Evolutionary conservation across 768 basidiomycete genomes (phyloP).

Genomic region (Mycena vulgaris): DNA sequence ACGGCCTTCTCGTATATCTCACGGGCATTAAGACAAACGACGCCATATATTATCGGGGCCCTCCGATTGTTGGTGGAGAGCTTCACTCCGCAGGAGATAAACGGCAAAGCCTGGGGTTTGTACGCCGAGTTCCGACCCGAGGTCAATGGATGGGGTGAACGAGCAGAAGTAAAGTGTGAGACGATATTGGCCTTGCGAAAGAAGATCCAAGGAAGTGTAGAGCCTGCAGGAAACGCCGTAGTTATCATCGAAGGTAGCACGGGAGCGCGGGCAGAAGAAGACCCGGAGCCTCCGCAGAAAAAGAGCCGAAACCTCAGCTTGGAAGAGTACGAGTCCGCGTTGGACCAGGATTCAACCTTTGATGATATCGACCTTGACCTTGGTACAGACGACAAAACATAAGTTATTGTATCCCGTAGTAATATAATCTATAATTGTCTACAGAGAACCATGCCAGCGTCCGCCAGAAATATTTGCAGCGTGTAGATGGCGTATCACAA

Average conservation of each 20-base stretch:
- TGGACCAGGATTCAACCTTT: conserved; percentile 65
- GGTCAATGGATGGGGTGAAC: conserved; percentile 88
- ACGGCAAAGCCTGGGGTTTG: conserved; percentile 78
- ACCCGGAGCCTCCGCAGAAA: conserved; percentile 55
- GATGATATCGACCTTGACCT: conserved; percentile 61
- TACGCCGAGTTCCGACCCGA: conserved; percentile 92
- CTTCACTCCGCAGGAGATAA: conserved; percentile 72
- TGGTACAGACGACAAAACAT: conserved; percentile 30
- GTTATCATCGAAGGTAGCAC: conserved; percentile 39
- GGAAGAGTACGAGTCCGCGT: conserved; percentile 68
- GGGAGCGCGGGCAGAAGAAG: conserved; percentile 33
- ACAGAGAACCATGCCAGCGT: conserved; percentile 27
- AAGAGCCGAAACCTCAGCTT: conserved; percentile 55
- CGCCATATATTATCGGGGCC: conserved; percentile 84
- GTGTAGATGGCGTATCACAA: conserved; percentile 49
- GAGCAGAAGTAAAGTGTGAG: conserved; percentile 79
- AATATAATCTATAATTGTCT: conserved; percentile 36
- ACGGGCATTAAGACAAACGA: conserved; percentile 83
- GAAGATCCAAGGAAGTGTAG: conserved; percentile 33
- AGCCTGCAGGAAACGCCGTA: conserved; percentile 35
- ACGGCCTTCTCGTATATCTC: conserved; percentile 90
- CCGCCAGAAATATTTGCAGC: conserved; percentile 21
- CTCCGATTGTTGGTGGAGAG: conserved; percentile 77
- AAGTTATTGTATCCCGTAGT: conserved; percentile 41
- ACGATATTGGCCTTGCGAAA: conserved; percentile 76